Base-by-base conservation (phyloP, 2,329 filamentous ascomycete genomes). In the Aspergillus fumigatus region DNA sequence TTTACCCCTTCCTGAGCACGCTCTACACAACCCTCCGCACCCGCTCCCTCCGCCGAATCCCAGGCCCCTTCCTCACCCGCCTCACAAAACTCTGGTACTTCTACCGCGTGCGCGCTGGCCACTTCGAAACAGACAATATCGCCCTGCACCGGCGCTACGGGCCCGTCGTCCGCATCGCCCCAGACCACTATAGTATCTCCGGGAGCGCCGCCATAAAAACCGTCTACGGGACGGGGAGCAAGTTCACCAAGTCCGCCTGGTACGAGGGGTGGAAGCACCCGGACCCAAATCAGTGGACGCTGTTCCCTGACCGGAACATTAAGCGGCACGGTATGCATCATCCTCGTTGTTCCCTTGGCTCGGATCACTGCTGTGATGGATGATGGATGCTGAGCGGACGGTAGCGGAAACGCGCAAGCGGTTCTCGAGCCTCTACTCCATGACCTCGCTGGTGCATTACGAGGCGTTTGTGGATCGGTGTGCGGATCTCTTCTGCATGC, bases 391-490 rank as follows among this genome's bases (percentile, higher is more conserved):
- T 29, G 27, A 29, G 10, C 10, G 27, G 27, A 29, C 4, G 10
- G 27, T 29, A 35, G 32, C 65, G 11, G 68, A 70, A 25, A 67
- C 64, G 0, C 59, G 65, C 11, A 75, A 77, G 25, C 70, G 73
- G 25, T 78, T 79, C 55, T 73, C 79, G 10, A 66, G 69, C 3
- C 64, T 78, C 1, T 83, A 81, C 58, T 76, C 75, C 8, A 79
- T 83, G 76, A 77, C 72, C 27, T 75, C 76, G 4, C 62, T 83
- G 3, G 68, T 81, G 1, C 69, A 72, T 43, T 83, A 81, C 53
- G 80, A 83, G 62, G 64, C 68, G 0, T 80, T 78, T 54, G 79
- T 81, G 6, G 74, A 83, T 59, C 70, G 77, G 5, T 81, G 79
- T 56, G 71, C 73, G 1, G 70, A 75, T 11, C 57, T 82, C 0